Evolutionary conservation across 1,139 yeast genomes (phyloP).

Genomic region (Hyphopichia pseudoburtonii): DNA sequence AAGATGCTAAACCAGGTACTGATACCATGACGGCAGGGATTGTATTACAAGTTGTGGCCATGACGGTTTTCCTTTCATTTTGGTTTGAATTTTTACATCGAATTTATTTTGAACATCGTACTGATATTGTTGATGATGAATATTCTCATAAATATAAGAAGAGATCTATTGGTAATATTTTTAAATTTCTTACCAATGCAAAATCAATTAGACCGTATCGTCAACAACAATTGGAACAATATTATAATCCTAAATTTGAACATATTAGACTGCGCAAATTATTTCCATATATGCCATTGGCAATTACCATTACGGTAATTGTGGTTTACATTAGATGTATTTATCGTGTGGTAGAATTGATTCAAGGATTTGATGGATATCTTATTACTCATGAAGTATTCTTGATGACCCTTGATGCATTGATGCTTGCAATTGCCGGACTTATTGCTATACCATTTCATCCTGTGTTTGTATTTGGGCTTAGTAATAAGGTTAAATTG

Average conservation of each 20-base stretch:
- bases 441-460: slow-evolving; percentile 54
- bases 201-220: slow-evolving; percentile 24
- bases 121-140: slow-evolving; percentile 14
- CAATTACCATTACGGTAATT: slow-evolving; percentile 52
- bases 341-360: slow-evolving; percentile 77
- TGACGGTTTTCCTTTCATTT: slow-evolving; percentile 60
- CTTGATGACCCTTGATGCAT: slow-evolving; percentile 74
- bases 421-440: slow-evolving; percentile 57
- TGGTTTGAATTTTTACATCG: slow-evolving; percentile 55
- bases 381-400: slow-evolving; percentile 70
- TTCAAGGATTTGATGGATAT: slow-evolving; percentile 75
- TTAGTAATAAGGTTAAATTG: not conserved
- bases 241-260: slow-evolving; percentile 40
- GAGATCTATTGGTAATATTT: slow-evolving; percentile 25
- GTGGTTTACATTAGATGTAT: slow-evolving; percentile 71
- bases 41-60: slow-evolving; percentile 72
- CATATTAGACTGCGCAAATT: slow-evolving; percentile 39
- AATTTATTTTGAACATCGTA: slow-evolving; percentile 36
- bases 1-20: slow-evolving; percentile 54
- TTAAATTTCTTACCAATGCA: slow-evolving; percentile 30
- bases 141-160: slow-evolving; percentile 20
- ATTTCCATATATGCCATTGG: slow-evolving; percentile 52
- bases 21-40: slow-evolving; percentile 83
- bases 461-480: slow-evolving; percentile 62
- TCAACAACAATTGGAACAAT: slow-evolving; percentile 24